Percentiles rank a stretch among this genome's conserved stretches.
Evolutionary conservation across 345 rosid species (phyloP).

Genomic region (Ceriops tagal): DNA sequence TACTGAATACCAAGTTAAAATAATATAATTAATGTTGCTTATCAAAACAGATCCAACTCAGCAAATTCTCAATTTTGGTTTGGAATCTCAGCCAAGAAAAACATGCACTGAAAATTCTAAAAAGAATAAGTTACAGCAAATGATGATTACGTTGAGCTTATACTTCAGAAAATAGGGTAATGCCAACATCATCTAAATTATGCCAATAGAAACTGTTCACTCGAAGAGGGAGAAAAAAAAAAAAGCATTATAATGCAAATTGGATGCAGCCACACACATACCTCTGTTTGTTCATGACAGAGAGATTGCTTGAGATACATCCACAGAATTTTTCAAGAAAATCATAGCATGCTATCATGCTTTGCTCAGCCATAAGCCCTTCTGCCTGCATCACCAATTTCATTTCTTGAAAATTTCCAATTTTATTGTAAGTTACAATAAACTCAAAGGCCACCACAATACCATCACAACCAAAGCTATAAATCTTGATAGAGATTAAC

Average conservation of each 20-base stretch:
- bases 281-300: constrained; percentile 63
- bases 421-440: too few species aligned
- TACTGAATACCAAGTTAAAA: too few species aligned
- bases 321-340: constrained; percentile 53
- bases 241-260: not conserved
- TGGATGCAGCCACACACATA: constrained; percentile 14
- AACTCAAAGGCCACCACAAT: not conserved
- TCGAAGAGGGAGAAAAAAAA: not conserved
- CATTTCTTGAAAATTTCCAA: not conserved
- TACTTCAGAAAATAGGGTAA: too few species aligned
- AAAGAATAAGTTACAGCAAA: too few species aligned
- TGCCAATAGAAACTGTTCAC: too few species aligned
- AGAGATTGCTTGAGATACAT: constrained; percentile 43
- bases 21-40: too few species aligned
- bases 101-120: too few species aligned
- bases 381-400: constrained; percentile 51
- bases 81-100: too few species aligned
- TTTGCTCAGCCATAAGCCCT: constrained; percentile 66
- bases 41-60: too few species aligned
- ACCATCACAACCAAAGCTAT: not conserved
- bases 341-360: constrained; percentile 49
- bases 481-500: not conserved
- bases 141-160: too few species aligned
- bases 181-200: too few species aligned
- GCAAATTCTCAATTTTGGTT: too few species aligned